These are phyloP conservation scores for Colletotrichum camelliae DNA, from an alignment of 2,329 filamentous ascomycete genomes.

Conservation along the genomic window DNA sequence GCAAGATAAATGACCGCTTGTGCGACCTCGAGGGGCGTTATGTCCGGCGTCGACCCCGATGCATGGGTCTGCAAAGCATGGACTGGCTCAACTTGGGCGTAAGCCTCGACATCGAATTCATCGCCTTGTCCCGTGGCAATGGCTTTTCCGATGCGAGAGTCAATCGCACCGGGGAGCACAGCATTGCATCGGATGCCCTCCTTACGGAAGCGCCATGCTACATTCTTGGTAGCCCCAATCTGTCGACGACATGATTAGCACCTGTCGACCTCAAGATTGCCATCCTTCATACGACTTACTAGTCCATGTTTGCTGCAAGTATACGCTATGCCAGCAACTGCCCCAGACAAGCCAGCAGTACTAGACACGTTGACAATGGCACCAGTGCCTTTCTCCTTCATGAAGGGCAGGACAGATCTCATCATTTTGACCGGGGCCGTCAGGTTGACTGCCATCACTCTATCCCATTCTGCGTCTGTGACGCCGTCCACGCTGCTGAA, in stretches of 20 bases:
- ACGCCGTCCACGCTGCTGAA: slow-evolving; percentile 43
- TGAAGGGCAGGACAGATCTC: slow-evolving; percentile 44
- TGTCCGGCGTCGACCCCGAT: slow-evolving; percentile 23
- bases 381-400: slow-evolving; percentile 42
- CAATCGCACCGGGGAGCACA: slow-evolving; percentile 37
- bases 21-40: slow-evolving; percentile 37
- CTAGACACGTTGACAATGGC: slow-evolving; percentile 47
- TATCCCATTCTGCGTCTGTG: slow-evolving; percentile 42
- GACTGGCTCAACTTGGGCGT: slow-evolving; percentile 30
- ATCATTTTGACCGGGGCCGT: slow-evolving; percentile 50
- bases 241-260: slow-evolving; percentile 6
- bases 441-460: slow-evolving; percentile 45
- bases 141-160: slow-evolving; percentile 32
- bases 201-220: slow-evolving; percentile 49
- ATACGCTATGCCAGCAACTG: slow-evolving; percentile 46
- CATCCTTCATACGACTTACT: slow-evolving; percentile 28
- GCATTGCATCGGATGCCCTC: slow-evolving; percentile 38
- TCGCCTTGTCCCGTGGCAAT: slow-evolving; percentile 23
- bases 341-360: slow-evolving; percentile 40
- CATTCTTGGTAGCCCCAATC: slow-evolving; percentile 51
- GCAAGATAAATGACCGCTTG: slow-evolving; percentile 40
- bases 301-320: slow-evolving; percentile 50
- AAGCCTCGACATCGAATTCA: slow-evolving; percentile 30
- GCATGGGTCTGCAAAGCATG: slow-evolving; percentile 33
- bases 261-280: background rate